Conservation (phyloP, 306 rosid genomes). For the Cicer judaicum region DNA sequence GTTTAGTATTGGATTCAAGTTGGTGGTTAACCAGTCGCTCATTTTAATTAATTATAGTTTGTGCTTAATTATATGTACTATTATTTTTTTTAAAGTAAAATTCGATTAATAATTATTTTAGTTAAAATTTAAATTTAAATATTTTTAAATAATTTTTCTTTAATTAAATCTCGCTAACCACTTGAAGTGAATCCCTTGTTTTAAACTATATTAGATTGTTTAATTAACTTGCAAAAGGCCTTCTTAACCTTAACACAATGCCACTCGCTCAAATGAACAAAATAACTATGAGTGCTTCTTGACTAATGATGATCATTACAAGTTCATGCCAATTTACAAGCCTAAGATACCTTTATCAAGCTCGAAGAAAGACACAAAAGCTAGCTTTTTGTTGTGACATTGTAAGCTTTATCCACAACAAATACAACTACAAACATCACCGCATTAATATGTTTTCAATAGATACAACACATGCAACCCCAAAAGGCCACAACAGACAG, state of each 20-base stretch:
- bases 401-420: slow-evolving; percentile 36
- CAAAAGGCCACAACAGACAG: slow-evolving; percentile 3
- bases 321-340: slow-evolving; percentile 41
- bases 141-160: too few species aligned
- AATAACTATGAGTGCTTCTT: slow-evolving; percentile 33
- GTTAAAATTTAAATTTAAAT: too few species aligned
- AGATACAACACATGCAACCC: slow-evolving; percentile 32
- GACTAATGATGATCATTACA: slow-evolving; percentile 32
- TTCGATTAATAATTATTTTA: too few species aligned
- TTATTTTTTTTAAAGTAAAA: too few species aligned
- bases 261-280: slow-evolving; percentile 3
- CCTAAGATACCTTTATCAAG: slow-evolving; percentile 41
- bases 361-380: slow-evolving; percentile 33
- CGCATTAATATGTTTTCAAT: slow-evolving; percentile 27
- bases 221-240: neutral
- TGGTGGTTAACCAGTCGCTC: too few species aligned
- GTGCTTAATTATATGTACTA: too few species aligned
- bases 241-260: neutral
- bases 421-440: slow-evolving; percentile 30
- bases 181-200: too few species aligned
- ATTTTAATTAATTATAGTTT: too few species aligned
- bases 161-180: too few species aligned
- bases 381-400: slow-evolving; percentile 33
- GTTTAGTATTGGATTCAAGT: too few species aligned
- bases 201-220: neutral